Conservation (phyloP, 2,329 filamentous ascomycete genomes). For the Aspergillus aculeatinus region DNA sequence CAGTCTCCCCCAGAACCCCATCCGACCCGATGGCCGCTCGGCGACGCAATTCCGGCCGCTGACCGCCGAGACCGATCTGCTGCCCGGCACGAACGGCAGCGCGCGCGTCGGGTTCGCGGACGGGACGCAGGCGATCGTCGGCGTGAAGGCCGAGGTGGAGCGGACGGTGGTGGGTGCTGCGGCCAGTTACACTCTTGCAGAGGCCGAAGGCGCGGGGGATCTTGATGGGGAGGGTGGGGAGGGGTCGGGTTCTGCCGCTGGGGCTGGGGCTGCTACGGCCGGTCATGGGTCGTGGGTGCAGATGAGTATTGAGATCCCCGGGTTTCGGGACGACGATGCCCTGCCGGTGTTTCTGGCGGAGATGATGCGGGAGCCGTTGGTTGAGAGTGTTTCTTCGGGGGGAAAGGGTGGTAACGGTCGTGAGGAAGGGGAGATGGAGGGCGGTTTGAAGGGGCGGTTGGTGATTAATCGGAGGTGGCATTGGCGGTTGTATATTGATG, state of each 20-base stretch:
- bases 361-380: slow-evolving; percentile 84
- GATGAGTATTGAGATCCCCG: slow-evolving; percentile 87
- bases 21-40: slow-evolving; percentile 82
- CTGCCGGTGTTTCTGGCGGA: slow-evolving; percentile 81
- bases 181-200: slow-evolving; percentile 36
- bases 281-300: slow-evolving; percentile 76
- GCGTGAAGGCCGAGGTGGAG: slow-evolving; percentile 92
- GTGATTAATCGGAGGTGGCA: slow-evolving; percentile 91
- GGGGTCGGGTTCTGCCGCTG: slow-evolving; percentile 8
- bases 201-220: slow-evolving; percentile 28
- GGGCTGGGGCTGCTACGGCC: slow-evolving; percentile 19
- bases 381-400: slow-evolving; percentile 56
- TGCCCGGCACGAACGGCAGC: slow-evolving; percentile 87
- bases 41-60: slow-evolving; percentile 87
- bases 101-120: slow-evolving; percentile 92
- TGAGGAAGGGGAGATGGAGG: slow-evolving; percentile 71
- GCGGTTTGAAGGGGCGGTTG: slow-evolving; percentile 67
- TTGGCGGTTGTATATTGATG: slow-evolving; percentile 95
- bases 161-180: slow-evolving; percentile 53
- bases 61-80: slow-evolving; percentile 82
- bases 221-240: slow-evolving; percentile 23
- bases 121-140: slow-evolving; percentile 92
- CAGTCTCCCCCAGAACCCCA: slow-evolving; percentile 67
- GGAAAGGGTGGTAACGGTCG: slow-evolving; percentile 62
- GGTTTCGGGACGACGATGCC: slow-evolving; percentile 85